Conservation (phyloP, 1,139 yeast species). For the Candida gigantensis region DNA sequence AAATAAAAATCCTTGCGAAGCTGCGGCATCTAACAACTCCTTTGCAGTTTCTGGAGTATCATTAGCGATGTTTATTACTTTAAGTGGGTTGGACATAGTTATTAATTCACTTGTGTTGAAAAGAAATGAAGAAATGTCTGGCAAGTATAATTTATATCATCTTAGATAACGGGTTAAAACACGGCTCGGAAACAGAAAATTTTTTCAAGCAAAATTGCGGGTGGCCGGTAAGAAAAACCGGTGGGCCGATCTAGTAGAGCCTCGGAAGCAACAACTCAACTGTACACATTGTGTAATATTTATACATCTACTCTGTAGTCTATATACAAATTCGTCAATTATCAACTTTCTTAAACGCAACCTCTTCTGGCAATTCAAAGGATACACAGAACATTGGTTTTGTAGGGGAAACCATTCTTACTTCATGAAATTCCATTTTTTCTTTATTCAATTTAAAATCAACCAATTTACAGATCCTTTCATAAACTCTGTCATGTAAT, state of each 20-base stretch:
- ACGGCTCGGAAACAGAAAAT: too few relatives aligned
- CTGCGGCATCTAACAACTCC: constrained; percentile 57
- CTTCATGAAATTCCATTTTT: constrained; percentile 68
- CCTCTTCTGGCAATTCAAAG: constrained; percentile 73
- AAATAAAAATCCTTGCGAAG: constrained; percentile 69
- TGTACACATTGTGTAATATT: too few relatives aligned
- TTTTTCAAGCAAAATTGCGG: too few relatives aligned
- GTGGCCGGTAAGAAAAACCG: too few relatives aligned
- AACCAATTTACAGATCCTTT: constrained; percentile 56
- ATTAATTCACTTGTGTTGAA: constrained; percentile 15
- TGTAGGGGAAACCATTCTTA: constrained; percentile 93
- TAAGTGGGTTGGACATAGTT: constrained; percentile 41
- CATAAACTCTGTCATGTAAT: constrained; percentile 61
- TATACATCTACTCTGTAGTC: too few relatives aligned
- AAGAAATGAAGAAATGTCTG: constrained; percentile 1
- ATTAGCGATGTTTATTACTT: constrained; percentile 57
- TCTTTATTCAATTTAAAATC: constrained; percentile 49
- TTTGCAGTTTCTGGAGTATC: constrained; percentile 47
- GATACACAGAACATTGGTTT: constrained; percentile 94
- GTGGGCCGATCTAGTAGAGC: too few relatives aligned
- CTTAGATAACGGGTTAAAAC: too few relatives aligned
- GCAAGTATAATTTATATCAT: too few relatives aligned
- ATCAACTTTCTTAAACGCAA: constrained; percentile 57
- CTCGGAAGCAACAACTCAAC: too few relatives aligned
- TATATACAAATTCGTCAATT: too few relatives aligned